Conservation (phyloP, 2,329 filamentous ascomycete genomes). For the Conoideocrella luteorostrata region DNA sequence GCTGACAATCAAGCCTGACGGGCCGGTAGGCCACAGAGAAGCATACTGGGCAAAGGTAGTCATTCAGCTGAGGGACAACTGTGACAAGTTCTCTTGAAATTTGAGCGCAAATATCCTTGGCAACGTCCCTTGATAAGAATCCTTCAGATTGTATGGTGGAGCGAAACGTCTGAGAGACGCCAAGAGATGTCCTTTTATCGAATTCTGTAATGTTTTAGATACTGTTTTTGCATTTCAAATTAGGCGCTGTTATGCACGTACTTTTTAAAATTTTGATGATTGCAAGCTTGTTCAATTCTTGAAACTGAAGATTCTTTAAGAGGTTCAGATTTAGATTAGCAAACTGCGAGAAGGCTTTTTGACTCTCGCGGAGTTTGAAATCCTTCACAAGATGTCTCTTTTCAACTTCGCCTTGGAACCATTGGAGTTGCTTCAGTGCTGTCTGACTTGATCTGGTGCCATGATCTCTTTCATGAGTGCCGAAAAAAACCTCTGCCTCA, state of each 20-base stretch:
- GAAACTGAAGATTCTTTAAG: conserved; percentile 76
- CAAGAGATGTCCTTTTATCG: conserved; percentile 74
- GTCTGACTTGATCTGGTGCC: conserved; percentile 59
- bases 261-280: conserved; percentile 82
- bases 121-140: conserved; percentile 60
- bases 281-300: conserved; percentile 74
- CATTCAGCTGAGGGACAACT: conserved; percentile 73
- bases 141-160: conserved; percentile 50
- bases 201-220: conserved; percentile 52
- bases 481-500: conserved; percentile 76
- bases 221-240: background rate
- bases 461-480: conserved; percentile 64
- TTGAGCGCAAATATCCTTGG: conserved; percentile 68
- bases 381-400: conserved; percentile 50
- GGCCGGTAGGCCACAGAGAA: conserved; percentile 74
- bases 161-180: conserved; percentile 58
- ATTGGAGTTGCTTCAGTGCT: conserved; percentile 61
- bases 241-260: conserved; percentile 28
- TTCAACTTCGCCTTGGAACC: conserved; percentile 64
- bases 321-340: conserved; percentile 66
- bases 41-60: conserved; percentile 78
- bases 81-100: conserved; percentile 66
- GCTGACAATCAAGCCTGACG: conserved; percentile 66
- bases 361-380: conserved; percentile 62
- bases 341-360: conserved; percentile 60